Percentiles rank a stretch among this genome's conserved stretches.
These are phyloP conservation scores for Arabidopsis lyrata DNA, from an alignment of 441 rosid species.

Conservation along the genomic window DNA sequence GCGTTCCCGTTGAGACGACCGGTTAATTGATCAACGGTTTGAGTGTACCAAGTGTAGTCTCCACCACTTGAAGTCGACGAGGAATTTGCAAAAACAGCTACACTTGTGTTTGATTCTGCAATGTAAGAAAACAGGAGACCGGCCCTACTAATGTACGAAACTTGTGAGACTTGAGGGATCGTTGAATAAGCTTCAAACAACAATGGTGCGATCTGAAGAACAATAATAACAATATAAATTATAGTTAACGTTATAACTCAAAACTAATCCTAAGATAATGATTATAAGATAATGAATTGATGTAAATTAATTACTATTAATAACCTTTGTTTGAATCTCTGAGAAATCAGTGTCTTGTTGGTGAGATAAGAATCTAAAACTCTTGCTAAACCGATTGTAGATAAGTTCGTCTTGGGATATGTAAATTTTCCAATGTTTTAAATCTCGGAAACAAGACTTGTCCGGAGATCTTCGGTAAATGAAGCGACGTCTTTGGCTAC, in stretches of 20 bases:
- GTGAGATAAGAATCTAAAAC: conserved; percentile 48
- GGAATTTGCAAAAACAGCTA: conserved; percentile 54
- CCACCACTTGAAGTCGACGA: conserved; percentile 26
- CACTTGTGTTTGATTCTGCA: conserved; percentile 42
- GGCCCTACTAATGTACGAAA: conserved; percentile 58
- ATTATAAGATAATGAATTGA: neutral
- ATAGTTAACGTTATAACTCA: neutral
- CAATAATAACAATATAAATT: too few relatives aligned
- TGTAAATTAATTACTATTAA: neutral
- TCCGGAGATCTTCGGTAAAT: conserved; percentile 31
- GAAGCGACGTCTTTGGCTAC: conserved; percentile 39
- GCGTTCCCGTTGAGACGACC: conserved; percentile 59
- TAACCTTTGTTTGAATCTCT: conserved; percentile 50
- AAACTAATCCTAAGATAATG: neutral
- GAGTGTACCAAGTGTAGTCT: conserved; percentile 58
- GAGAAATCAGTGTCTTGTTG: conserved; percentile 24
- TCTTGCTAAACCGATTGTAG: conserved; percentile 53
- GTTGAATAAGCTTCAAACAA: conserved; percentile 58
- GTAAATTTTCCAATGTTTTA: conserved; percentile 43
- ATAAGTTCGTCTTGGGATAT: conserved; percentile 25
- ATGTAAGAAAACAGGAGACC: conserved; percentile 66
- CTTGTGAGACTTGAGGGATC: conserved; percentile 61
- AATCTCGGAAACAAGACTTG: conserved; percentile 50
- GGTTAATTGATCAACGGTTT: conserved; percentile 51
- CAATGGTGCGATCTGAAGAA: conserved; percentile 59